A percentile compares a stretch with the other conserved stretches of the same genome.
Evolutionary conservation across 164 flowering plant genomes (phyloP).

Genomic region (Annona cherimola): DNA sequence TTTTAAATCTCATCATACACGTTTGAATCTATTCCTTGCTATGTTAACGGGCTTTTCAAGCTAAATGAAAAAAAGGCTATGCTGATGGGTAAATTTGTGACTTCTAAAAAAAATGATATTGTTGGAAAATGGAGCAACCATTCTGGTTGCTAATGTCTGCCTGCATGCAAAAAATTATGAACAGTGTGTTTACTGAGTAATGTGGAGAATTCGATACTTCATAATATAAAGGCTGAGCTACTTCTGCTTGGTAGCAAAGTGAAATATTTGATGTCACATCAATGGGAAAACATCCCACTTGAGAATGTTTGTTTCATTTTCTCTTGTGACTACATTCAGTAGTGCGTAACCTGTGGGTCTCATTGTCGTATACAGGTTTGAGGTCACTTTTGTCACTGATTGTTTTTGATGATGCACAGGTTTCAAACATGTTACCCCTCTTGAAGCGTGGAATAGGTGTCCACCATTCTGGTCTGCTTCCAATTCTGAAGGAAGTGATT

Average conservation of each 20-base stretch:
- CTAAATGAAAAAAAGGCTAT: no score
- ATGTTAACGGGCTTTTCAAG: no score
- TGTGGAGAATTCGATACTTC: neutral
- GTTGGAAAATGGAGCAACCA: no score
- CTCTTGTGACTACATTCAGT: neutral
- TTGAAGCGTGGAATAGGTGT: slow-evolving; percentile 98
- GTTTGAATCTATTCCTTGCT: no score
- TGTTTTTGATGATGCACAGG: slow-evolving; percentile 37
- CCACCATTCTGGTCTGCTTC: slow-evolving; percentile 99
- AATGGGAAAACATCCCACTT: neutral
- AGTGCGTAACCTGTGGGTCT: neutral
- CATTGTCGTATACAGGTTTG: neutral
- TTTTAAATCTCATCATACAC: no score
- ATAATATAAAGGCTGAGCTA: no score
- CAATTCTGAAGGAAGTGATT: slow-evolving; percentile 95
- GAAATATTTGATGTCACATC: neutral
- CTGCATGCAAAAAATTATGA: no score
- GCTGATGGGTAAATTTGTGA: no score
- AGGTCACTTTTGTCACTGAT: neutral
- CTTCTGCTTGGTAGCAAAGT: neutral
- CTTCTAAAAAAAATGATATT: no score
- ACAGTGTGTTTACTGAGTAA: neutral
- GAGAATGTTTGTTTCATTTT: neutral
- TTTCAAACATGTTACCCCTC: slow-evolving; percentile 85
- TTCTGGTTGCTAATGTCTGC: no score